phyloP scores from a whole-genome alignment of 768 basidiomycete genomes.

The Lentinula sp. region DNA sequence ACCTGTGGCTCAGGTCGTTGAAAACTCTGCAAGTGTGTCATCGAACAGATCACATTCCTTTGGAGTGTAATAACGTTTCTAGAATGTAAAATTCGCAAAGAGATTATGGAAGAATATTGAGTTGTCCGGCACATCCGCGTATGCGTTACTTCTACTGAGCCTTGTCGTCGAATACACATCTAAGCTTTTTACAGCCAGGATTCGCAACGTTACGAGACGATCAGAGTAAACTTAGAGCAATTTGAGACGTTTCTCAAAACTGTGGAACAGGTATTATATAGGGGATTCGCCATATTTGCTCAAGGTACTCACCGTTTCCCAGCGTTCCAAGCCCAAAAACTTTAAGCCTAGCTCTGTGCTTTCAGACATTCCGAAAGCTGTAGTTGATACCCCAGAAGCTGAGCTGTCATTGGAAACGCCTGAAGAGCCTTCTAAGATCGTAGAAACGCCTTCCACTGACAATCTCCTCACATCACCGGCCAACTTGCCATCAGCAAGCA shows the following conservation, averaged over 20 bases:
- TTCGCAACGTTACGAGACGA: conserved; percentile 36
- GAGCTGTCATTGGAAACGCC: conserved; percentile 10
- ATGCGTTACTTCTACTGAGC: conserved; percentile 15
- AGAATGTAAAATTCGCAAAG: conserved; percentile 50
- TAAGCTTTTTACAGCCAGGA: conserved; percentile 26
- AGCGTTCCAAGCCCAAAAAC: conserved; percentile 37
- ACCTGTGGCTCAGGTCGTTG: conserved; percentile 51
- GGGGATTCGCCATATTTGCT: neutral
- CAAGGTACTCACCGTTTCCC: neutral
- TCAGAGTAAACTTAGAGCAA: conserved; percentile 44
- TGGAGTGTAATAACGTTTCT: conserved; percentile 18
- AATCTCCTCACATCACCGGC: conserved; percentile 36
- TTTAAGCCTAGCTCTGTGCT: conserved; percentile 43
- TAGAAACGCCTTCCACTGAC: conserved; percentile 17
- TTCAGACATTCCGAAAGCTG: conserved; percentile 44
- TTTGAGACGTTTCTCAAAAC: conserved; percentile 48
- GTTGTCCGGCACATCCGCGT: conserved; percentile 38
- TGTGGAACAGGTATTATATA: conserved; percentile 42
- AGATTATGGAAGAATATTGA: conserved; percentile 55
- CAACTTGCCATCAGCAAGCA: conserved; percentile 18
- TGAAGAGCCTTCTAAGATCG: conserved; percentile 14
- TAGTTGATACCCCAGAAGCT: conserved; percentile 6
- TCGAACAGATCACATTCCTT: neutral
- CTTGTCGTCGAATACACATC: neutral
- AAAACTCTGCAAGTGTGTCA: conserved; percentile 48